Evolutionary conservation across 2,329 filamentous ascomycete species (phyloP), one percentile per base, ranked within the genome.

Genomic region (Penicillium corylophilum): DNA sequence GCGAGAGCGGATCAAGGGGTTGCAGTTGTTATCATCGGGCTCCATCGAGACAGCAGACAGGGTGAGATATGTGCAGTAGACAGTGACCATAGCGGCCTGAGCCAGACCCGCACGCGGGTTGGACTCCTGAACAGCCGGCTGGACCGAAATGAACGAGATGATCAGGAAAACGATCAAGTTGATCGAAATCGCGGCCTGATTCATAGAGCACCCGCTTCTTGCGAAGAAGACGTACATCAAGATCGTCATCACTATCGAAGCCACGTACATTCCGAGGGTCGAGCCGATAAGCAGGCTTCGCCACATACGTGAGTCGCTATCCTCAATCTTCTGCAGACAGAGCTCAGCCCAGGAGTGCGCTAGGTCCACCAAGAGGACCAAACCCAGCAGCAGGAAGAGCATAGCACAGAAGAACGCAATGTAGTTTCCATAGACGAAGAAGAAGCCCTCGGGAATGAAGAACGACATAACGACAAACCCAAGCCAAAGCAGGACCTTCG

Each of bases 41-140:
- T 99, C 93, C 94, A 99, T 97, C 49, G 91, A 95, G 1, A 99
- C 94, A 23, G 94, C 94, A 2, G 92, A 96, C 85, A 99, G 90
- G 61, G 94, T 99, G 49, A 99, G 83, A 69, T 99, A 99, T 39
- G 94, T 97, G 82, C 94, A 99, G 79, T 99, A 99, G 52, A 96
- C 84, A 16, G 92, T 90, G 40, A 99, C 94, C 83, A 97, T 96
- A 56, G 94, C 93, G 38, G 92, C 91, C 71, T 99, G 94, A n/a
- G 94, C 94, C 53, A 99, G 81, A 44, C 94, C 94, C 38, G 94
- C 94, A 68, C 93, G 91, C 43, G 92, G 85, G 72, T 99, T 99
- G 70, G 87, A 87, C 66, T 92, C 90, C 72, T 99, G 94, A 13
- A 99, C 84, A 1, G 82, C 83, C 1, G 94, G 92, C 68, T 97